phyloP scores from a whole-genome alignment of 1,139 yeast genomes.

The Blastobotrys raffinosifermentans region DNA sequence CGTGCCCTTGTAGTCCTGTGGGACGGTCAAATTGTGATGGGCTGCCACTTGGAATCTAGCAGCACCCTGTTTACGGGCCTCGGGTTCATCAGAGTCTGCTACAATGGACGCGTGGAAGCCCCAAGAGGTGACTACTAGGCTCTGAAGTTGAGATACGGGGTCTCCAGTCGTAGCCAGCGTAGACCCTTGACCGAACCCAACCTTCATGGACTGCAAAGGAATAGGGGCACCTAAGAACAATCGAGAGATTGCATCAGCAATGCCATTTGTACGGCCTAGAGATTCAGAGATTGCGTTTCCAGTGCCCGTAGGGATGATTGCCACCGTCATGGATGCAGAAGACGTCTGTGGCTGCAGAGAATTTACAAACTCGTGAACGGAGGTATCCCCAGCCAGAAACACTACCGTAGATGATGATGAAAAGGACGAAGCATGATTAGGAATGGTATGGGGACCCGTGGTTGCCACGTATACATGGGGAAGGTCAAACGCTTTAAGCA shows the following conservation, averaged over 20 bases:
- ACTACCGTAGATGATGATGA: slow-evolving; percentile 42
- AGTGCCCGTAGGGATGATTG: slow-evolving; percentile 73
- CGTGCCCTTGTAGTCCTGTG: slow-evolving; percentile 48
- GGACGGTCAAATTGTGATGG: slow-evolving; percentile 40
- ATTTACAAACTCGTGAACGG: slow-evolving; percentile 71
- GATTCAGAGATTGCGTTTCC: slow-evolving; percentile 79
- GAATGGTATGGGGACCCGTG: slow-evolving; percentile 27
- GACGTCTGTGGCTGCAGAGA: slow-evolving; percentile 30
- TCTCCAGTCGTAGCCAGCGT: slow-evolving; percentile 8
- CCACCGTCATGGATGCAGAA: slow-evolving; percentile 32
- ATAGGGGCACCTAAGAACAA: slow-evolving; percentile 33
- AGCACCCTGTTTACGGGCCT: slow-evolving; percentile 55
- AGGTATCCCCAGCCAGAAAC: slow-evolving; percentile 81
- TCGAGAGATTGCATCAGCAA: slow-evolving; percentile 40
- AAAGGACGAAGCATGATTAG: slow-evolving; percentile 29
- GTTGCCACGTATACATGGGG: slow-evolving; percentile 34
- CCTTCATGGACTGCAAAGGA: slow-evolving; percentile 52
- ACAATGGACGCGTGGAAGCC: slow-evolving; percentile 82
- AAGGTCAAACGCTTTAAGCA: slow-evolving; percentile 30
- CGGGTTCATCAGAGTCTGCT: slow-evolving; percentile 69
- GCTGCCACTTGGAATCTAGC: slow-evolving; percentile 72
- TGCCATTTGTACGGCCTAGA: slow-evolving; percentile 41
- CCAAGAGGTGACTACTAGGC: slow-evolving; percentile 74
- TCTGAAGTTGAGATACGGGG: slow-evolving; percentile 32
- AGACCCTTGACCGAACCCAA: slow-evolving; percentile 47